A percentile compares a stretch with the other conserved stretches of the same genome.
These are phyloP conservation scores for Penicillium lividum DNA, from an alignment of 495 filamentous ascomycete species.

Conservation along the genomic window DNA sequence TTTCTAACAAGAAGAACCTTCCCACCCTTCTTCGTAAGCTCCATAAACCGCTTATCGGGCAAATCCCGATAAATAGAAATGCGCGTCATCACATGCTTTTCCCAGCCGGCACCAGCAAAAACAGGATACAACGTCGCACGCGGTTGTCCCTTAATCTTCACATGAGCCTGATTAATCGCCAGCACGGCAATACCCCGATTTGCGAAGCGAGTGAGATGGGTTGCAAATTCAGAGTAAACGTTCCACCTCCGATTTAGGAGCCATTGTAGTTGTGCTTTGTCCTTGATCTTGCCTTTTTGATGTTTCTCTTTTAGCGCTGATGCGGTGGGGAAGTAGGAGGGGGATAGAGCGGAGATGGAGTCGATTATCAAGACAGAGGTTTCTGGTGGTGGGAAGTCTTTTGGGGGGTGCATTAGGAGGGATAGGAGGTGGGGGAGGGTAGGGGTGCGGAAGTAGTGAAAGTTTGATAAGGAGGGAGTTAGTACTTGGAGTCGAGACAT, in stretches of 20 bases:
- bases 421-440: constrained; percentile 76
- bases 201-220: constrained; percentile 65
- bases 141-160: constrained; percentile 58
- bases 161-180: constrained; percentile 69
- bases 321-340: constrained; percentile 66
- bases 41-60: constrained; percentile 38
- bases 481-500: constrained; percentile 40
- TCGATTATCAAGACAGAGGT: constrained; percentile 75
- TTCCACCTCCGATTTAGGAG: constrained; percentile 62
- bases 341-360: constrained; percentile 70
- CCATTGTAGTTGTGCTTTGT: constrained; percentile 53
- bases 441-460: constrained; percentile 50
- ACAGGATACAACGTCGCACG: constrained; percentile 69
- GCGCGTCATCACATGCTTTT: constrained; percentile 63
- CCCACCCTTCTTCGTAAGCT: constrained; percentile 47
- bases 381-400: constrained; percentile 56
- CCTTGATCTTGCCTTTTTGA: constrained; percentile 26
- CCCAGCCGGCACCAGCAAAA: constrained; percentile 68
- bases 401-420: constrained; percentile 62
- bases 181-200: constrained; percentile 67
- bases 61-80: constrained; percentile 73
- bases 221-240: constrained; percentile 57
- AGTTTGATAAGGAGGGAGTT: constrained; percentile 27
- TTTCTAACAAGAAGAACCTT: constrained; percentile 30
- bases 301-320: constrained; percentile 39